Conservation (phyloP, 805 yeast species). For the Yarrowia sp. region DNA sequence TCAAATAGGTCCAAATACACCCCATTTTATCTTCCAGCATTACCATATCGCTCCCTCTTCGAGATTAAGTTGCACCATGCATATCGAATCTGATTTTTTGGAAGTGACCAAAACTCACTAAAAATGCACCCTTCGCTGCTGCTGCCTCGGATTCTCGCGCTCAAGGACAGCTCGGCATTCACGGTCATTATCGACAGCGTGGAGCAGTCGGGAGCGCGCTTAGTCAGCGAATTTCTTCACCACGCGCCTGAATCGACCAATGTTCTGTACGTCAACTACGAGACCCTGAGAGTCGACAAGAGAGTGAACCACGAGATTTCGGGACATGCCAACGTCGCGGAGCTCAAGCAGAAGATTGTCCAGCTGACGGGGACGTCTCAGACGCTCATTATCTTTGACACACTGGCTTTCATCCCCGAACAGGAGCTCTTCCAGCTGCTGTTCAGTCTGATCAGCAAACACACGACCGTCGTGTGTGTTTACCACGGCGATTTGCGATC, state of each 20-base stretch:
- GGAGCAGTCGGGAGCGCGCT: constrained; percentile 58
- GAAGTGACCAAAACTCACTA: neutral
- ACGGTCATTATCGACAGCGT: constrained; percentile 67
- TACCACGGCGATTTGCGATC: constrained; percentile 41
- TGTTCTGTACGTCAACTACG: constrained; percentile 63
- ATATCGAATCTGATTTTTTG: neutral
- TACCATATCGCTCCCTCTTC: neutral
- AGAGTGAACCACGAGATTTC: constrained; percentile 35
- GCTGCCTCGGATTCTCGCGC: constrained; percentile 60
- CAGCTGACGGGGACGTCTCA: constrained; percentile 29
- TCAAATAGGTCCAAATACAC: no score
- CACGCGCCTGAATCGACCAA: constrained; percentile 40
- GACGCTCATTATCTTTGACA: constrained; percentile 58
- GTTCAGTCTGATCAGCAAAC: constrained; percentile 49
- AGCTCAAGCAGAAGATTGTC: constrained; percentile 34
- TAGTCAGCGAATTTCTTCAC: constrained; percentile 58
- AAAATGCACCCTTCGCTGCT: constrained; percentile 35
- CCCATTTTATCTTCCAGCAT: no score
- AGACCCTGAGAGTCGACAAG: constrained; percentile 47
- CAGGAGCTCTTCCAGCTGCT: constrained; percentile 51
- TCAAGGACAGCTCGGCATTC: constrained; percentile 75
- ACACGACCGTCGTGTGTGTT: constrained; percentile 47
- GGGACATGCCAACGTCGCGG: constrained; percentile 24
- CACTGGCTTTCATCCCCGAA: constrained; percentile 57
- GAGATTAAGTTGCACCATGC: neutral